Conservation (phyloP, 1,139 yeast species). For the Hyphopichia burtonii region DNA sequence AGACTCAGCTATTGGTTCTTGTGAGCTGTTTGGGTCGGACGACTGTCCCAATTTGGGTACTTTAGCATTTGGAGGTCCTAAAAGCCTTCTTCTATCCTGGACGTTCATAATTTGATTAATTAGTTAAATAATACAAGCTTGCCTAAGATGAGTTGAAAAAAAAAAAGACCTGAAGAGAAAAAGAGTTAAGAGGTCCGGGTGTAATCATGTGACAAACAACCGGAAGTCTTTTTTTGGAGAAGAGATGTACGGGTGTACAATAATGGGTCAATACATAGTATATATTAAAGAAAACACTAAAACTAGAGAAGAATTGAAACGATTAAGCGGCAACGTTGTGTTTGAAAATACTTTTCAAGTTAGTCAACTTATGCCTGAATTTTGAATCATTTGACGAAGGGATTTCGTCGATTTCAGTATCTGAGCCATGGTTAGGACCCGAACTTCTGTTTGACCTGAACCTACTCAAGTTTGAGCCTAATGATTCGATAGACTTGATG, state of each 20-base stretch:
- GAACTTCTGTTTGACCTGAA: neutral
- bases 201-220: neutral
- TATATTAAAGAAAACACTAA: too few species aligned
- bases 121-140: neutral
- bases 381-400: neutral
- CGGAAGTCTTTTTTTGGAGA: neutral
- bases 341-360: neutral
- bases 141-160: neutral
- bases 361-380: neutral
- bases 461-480: neutral
- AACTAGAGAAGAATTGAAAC: too few species aligned
- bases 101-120: constrained; percentile 28
- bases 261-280: too few species aligned
- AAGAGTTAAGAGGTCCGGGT: neutral
- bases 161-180: neutral
- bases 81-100: constrained; percentile 67
- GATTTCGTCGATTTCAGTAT: neutral
- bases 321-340: neutral
- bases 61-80: constrained; percentile 63
- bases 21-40: too few species aligned
- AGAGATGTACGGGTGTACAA: too few species aligned
- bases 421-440: neutral
- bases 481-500: neutral
- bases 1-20: constrained; percentile 5
- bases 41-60: constrained; percentile 37